Evolutionary conservation across 2,329 filamentous ascomycete genomes (phyloP), one percentile per base, ranked within the genome.

Genomic region (Hypoxylon rubiginosum): DNA sequence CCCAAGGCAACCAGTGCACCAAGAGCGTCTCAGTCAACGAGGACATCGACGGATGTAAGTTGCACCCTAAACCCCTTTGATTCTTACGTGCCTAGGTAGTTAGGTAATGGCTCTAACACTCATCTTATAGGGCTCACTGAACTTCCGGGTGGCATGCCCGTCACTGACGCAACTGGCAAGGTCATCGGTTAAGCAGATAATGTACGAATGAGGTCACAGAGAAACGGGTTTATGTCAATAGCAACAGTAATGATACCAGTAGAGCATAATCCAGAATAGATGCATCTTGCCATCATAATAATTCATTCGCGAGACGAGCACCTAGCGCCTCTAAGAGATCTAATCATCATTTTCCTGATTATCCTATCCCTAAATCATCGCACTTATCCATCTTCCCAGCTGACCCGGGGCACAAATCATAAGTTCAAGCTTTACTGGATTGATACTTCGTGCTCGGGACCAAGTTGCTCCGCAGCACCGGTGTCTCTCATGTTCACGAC

Each of bases 11-110:
- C 63, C 65, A 71, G 55, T 73, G 72, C 68, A 64, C 36, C 28
- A 62, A 68, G 66, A 30, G 58, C 9, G 63, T 62, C 36, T 46
- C 48, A 3, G 72, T 73, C 4, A 57, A 71, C 41, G 72, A 73
- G 57, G 39, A 69, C 34, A 71, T 73, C 34, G 69, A 73, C 32
- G 69, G 72, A 49, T 73, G 72, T 73, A 49, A 72, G 71, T 67
- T 19, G 34, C 2, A n/a, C n/a, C 19, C 19, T 21, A 30, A 48
- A 10, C 2, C 49, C 19, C 4, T 15, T 9, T 13, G 4, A 15
- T 26, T 43, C n/a, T 1, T 32, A n/a, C 49, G 2, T 17, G n/a
- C n/a, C n/a, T n/a, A n/a, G n/a, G n/a, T n/a, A n/a, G n/a, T n/a
- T n/a, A n/a, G n/a, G 13, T 19, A 5, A 34, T 11, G 9, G 4